Base-by-base conservation (phyloP, 2,329 filamentous ascomycete species). In the Colletotrichum gigasporum region DNA sequence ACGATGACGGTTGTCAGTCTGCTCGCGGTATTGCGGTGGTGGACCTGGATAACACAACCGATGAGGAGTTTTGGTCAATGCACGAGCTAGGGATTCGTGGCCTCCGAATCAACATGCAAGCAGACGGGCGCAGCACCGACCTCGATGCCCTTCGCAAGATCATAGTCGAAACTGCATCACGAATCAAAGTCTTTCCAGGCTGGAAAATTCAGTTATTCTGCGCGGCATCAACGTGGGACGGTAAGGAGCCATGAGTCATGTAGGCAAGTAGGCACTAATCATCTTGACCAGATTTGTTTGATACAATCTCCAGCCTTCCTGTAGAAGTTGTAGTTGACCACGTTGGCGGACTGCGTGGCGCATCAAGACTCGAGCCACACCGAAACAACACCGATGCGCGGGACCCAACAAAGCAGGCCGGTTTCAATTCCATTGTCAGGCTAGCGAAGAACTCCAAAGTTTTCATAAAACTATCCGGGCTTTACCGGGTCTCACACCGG, bases 241-340 rank as follows among this genome's bases (percentile, higher is more conserved):
- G 42, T 48, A 20, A 30, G 41, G 6, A 37, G 2, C 7, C 12
- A n/a, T n/a, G n/a, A n/a, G n/a, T n/a, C n/a, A n/a, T n/a, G n/a
- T n/a, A n/a, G n/a, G n/a, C n/a, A n/a, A n/a, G n/a, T n/a, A n/a
- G n/a, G n/a, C n/a, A n/a, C n/a, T n/a, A n/a, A n/a, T n/a, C n/a
- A n/a, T n/a, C n/a, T n/a, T n/a, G n/a, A n/a, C 16, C 14, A 59
- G 60, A 60, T 28, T n/a, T 60, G 0, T 53, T 37, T 8, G 48
- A 16, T 2, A 60, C 48, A 0, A 48, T 64, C n/a, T 4, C 16
- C 0, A 2, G 12, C 0, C 48, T 64, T 2, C 48, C 61, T 5
- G 61, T 61, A 5, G 28, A 44, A 1, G 28, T 65, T 4, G 50
- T 64, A 5, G 61, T 41, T n/a, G 61, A 64, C 34, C 61, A 60